Evolutionary conservation across 1,139 yeast genomes (phyloP), one percentile per base, ranked within the genome.

Genomic region (Nakaseomyces sp.): DNA sequence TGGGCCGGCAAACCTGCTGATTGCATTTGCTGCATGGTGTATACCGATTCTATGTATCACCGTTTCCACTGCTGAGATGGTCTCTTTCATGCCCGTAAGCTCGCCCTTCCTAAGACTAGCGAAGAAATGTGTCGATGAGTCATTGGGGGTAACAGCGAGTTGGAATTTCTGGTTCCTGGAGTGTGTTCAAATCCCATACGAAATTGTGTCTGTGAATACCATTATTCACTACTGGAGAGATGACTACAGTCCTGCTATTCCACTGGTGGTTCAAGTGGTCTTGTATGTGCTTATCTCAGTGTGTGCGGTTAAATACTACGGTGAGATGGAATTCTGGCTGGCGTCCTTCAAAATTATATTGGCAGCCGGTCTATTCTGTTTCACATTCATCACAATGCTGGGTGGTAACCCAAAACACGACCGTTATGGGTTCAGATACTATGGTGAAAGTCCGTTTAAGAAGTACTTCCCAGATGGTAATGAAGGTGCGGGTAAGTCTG

Each of bases 281-380:
- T 62, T 81, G 22, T 84, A 83, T 56, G 72, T 77, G 30, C 48
- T 73, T 29, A 80, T 86, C 51, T 81, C 85, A 51, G 63, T 83
- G 19, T 76, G 81, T 53, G 88, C 91, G 0, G 95, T 86, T 33
- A 70, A 72, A 47, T 68, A 73, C 45, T 86, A 81, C 58, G 95
- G 95, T 32, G 95, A 85, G 59, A 61, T 76, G 41, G 95, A 85
- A 63, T 85, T 84, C 58, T 83, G 89, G 89, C 66, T 84, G 26
- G 77, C 89, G 4, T 69, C 85, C 42, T 81, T 84, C 42, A 86
- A 86, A 62, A 77, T 85, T 40, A 52, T 83, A 2, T 67, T 85
- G 39, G 84, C 87, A 43, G 62, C 81, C 38, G 95, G 93, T 0
- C 70, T 86, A 38, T 76, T 85, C 51, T 55, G 79, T 28, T 85